Percentiles rank a stretch among this genome's conserved stretches.
Evolutionary conservation across 2,329 filamentous ascomycete species (phyloP).

Genomic region (Colletotrichum godetiae): DNA sequence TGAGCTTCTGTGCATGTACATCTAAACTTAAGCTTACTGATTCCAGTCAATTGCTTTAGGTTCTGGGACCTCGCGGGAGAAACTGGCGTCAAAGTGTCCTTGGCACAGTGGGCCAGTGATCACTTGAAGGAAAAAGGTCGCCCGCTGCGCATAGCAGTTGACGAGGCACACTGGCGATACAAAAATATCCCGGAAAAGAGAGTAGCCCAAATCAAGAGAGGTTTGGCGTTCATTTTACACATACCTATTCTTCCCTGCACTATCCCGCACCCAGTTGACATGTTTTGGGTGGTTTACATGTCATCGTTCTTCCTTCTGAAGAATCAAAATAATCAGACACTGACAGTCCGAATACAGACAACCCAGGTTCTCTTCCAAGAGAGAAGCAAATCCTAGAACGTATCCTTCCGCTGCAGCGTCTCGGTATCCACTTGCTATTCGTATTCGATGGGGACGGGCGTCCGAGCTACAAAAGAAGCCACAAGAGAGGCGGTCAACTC

Average conservation of each 20-base stretch:
- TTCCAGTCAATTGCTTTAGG: background rate
- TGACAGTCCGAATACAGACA: background rate
- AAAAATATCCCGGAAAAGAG: background rate
- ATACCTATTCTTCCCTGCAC: too few relatives aligned
- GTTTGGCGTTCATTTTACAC: too few relatives aligned
- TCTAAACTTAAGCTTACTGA: too few relatives aligned
- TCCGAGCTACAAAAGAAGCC: constrained; percentile 29
- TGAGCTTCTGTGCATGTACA: too few relatives aligned
- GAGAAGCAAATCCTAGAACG: background rate
- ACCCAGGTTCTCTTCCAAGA: too few relatives aligned
- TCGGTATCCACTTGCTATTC: constrained; percentile 63
- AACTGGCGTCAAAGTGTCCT: background rate
- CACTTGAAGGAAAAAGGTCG: background rate
- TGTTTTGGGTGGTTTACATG: too few relatives aligned
- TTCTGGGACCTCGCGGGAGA: background rate
- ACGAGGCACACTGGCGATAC: constrained; percentile 16
- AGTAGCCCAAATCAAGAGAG: background rate
- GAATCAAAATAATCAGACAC: background rate
- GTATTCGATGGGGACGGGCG: constrained; percentile 64
- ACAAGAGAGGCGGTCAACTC: background rate
- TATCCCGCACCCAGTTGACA: background rate
- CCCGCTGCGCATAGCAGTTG: background rate
- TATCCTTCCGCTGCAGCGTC: constrained; percentile 51
- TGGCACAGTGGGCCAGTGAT: constrained; percentile 1
- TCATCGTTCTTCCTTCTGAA: too few relatives aligned